Conservation (phyloP, 1,284 basidiomycete genomes). For the Pyrrhoderma lamaoense region DNA sequence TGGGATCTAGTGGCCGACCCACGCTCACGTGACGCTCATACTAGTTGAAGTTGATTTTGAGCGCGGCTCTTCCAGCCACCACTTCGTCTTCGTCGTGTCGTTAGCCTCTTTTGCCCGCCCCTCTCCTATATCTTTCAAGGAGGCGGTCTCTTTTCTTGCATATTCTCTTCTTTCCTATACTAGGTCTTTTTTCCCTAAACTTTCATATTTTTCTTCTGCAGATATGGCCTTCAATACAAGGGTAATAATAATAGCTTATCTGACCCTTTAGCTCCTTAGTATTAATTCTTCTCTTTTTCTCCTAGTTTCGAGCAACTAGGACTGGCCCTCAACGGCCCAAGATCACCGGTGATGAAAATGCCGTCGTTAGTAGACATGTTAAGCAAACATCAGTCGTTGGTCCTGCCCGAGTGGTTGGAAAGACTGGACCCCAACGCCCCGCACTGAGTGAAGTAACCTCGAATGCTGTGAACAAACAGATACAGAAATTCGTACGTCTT, state of each 20-base stretch:
- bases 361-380: constrained; percentile 43
- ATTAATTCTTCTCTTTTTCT: not conserved
- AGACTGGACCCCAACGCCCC: constrained; percentile 39
- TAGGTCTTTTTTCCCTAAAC: constrained; percentile 27
- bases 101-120: constrained; percentile 10
- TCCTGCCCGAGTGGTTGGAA: constrained; percentile 35
- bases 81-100: not conserved
- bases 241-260: constrained; percentile 8
- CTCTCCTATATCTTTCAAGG: constrained; percentile 20
- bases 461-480: constrained; percentile 67
- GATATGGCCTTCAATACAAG: constrained; percentile 12
- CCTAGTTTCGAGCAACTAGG: constrained; percentile 32
- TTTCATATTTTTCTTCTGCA: constrained; percentile 15
- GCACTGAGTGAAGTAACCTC: constrained; percentile 68
- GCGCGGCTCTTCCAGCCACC: constrained; percentile 5
- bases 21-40: constrained; percentile 10
- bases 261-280: not conserved
- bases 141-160: constrained; percentile 18
- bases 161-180: constrained; percentile 17
- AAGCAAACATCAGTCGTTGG: constrained; percentile 48
- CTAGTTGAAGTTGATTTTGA: constrained; percentile 10
- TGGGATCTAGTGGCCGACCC: not conserved
- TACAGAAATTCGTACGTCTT: constrained; percentile 27
- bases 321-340: constrained; percentile 46
- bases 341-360: constrained; percentile 59